Percentiles rank a stretch among this genome's conserved stretches.
These are phyloP conservation scores for Styphnolobium japonicum DNA, from an alignment of 306 rosid species.

Conservation along the genomic window DNA sequence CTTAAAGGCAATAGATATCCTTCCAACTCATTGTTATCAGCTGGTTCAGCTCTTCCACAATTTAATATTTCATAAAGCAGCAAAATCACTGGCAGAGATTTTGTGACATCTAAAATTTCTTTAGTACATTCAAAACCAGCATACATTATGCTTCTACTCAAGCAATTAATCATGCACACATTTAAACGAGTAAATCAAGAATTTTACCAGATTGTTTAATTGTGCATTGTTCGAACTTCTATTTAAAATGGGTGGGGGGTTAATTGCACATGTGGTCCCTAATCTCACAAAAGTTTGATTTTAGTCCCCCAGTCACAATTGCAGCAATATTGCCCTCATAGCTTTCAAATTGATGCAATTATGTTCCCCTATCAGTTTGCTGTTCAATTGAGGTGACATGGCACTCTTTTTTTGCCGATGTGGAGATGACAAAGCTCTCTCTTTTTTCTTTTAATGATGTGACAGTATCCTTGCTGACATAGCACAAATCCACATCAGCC, in stretches of 20 bases:
- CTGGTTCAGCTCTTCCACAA: constrained; percentile 11
- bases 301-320: neutral
- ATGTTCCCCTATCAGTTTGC: neutral
- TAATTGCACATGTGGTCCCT: neutral
- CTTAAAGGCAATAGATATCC: neutral
- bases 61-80: neutral
- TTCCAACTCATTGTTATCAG: neutral
- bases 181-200: neutral
- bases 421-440: neutral
- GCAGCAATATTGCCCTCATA: neutral
- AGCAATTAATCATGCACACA: neutral
- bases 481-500: neutral
- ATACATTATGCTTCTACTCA: neutral
- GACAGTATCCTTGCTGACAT: neutral
- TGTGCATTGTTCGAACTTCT: neutral
- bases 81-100: neutral
- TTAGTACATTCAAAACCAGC: neutral
- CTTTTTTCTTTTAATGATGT: neutral
- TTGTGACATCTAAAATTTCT: neutral
- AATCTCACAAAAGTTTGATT: neutral
- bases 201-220: neutral
- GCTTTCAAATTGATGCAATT: constrained; percentile 2
- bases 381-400: constrained; percentile 6
- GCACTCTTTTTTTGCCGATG: neutral
- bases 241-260: neutral